Percentiles rank a stretch among this genome's conserved stretches.
These are phyloP conservation scores for Saccharomycopsis microspora DNA, from an alignment of 805 yeast species.

Conservation along the genomic window DNA sequence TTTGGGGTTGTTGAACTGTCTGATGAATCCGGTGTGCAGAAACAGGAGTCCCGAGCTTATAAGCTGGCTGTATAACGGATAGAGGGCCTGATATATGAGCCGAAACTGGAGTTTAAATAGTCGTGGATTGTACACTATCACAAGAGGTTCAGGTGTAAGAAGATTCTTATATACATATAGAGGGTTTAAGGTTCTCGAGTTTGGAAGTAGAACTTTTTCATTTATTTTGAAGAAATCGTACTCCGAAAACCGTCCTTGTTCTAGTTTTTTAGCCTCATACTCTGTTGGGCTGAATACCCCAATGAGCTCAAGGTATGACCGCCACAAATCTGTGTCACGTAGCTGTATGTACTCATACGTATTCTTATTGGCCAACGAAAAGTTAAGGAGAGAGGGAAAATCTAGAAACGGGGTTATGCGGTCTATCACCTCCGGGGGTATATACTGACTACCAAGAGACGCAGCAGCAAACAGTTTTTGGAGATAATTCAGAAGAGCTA, in stretches of 20 bases:
- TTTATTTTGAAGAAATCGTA: slow-evolving; percentile 9
- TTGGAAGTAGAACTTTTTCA: slow-evolving; percentile 1
- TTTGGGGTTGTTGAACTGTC: slow-evolving; percentile 35
- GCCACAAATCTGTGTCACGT: slow-evolving; percentile 10
- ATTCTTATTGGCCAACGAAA: slow-evolving; percentile 10
- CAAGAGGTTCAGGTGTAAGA: slow-evolving; percentile 1
- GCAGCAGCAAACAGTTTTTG: slow-evolving; percentile 6
- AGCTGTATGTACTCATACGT: slow-evolving; percentile 13
- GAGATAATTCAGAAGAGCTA: slow-evolving; percentile 12
- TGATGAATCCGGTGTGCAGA: slow-evolving; percentile 34
- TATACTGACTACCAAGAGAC: neutral
- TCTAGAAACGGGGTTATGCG: slow-evolving; percentile 6
- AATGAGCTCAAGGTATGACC: slow-evolving; percentile 3
- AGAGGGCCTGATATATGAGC: slow-evolving; percentile 28
- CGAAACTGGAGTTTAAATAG: slow-evolving; percentile 26
- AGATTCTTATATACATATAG: slow-evolving; percentile 9
- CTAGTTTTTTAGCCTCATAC: neutral
- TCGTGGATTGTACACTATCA: slow-evolving; percentile 18
- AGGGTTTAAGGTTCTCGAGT: slow-evolving; percentile 4
- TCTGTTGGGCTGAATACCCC: slow-evolving; percentile 4
- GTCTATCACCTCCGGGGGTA: slow-evolving; percentile 11
- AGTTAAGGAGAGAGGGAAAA: slow-evolving; percentile 10
- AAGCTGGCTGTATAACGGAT: slow-evolving; percentile 36
- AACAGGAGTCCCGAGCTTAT: slow-evolving; percentile 27
- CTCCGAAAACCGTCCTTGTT: slow-evolving; percentile 4